Conservation (phyloP, 768 basidiomycete species). For the Symmetrospora coprosmae region DNA sequence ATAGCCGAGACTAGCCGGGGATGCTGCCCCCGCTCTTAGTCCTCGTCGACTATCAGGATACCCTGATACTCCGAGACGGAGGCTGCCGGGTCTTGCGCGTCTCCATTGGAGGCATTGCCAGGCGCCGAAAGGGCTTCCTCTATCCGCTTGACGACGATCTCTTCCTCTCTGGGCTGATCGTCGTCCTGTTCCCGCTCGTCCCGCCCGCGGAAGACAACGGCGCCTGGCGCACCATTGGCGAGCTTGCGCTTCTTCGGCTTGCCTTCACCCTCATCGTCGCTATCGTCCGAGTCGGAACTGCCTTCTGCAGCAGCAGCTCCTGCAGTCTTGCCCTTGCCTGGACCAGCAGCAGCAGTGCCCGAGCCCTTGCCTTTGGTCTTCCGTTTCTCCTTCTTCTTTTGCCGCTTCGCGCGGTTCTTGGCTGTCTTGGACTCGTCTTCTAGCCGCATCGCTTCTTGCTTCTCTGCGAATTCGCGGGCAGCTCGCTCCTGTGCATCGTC, state of each 20-base stretch:
- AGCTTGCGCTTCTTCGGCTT: conserved; percentile 20
- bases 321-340: background rate
- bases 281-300: background rate
- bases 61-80: conserved; percentile 21
- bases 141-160: conserved; percentile 16
- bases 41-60: conserved; percentile 28
- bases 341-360: background rate
- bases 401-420: conserved; percentile 84
- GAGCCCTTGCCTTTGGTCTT: conserved; percentile 19
- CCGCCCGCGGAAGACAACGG: conserved; percentile 1
- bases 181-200: conserved; percentile 23
- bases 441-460: conserved; percentile 56
- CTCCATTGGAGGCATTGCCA: background rate
- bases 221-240: conserved; percentile 1
- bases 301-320: background rate
- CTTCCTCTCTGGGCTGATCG: conserved; percentile 17
- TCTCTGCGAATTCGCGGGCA: conserved; percentile 57
- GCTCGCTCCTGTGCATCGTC: conserved; percentile 65
- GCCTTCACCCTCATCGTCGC: background rate
- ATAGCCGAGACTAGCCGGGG: too few species aligned
- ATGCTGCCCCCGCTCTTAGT: conserved; percentile 23
- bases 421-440: conserved; percentile 73
- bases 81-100: background rate
- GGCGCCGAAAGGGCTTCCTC: conserved; percentile 1
- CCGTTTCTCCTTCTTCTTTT: conserved; percentile 67